A percentile compares a stretch with the other conserved stretches of the same genome.
phyloP scores from a whole-genome alignment of 2,329 filamentous ascomycete genomes.

The Clonostachys rhizophaga region DNA sequence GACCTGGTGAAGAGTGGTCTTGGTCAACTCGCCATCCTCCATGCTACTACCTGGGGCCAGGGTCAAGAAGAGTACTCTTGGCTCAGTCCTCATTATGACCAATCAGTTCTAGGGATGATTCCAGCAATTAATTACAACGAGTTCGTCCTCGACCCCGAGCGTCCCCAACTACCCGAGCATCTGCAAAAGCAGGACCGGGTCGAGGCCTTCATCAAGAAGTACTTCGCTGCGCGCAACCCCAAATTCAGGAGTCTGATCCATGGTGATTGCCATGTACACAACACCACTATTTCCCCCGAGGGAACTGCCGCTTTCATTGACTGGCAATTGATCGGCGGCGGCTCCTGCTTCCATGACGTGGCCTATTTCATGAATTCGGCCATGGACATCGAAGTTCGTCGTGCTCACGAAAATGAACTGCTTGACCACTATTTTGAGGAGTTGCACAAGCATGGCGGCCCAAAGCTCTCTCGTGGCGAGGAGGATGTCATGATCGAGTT shows the following conservation, averaged over 20 bases:
- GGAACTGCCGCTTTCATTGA: constrained; percentile 30
- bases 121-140: too few relatives aligned
- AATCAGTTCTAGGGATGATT: constrained; percentile 13
- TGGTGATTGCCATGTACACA: constrained; percentile 36
- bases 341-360: constrained; percentile 35
- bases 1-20: constrained; percentile 24
- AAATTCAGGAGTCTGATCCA: constrained; percentile 31
- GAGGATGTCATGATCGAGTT: constrained; percentile 9
- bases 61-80: constrained; percentile 1
- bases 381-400: constrained; percentile 29
- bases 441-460: constrained; percentile 21
- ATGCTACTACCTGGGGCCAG: constrained; percentile 29
- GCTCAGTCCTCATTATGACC: constrained; percentile 26
- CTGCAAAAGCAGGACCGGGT: constrained; percentile 26
- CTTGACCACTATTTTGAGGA: constrained; percentile 25
- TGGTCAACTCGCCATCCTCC: constrained; percentile 31
- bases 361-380: constrained; percentile 31
- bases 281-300: constrained; percentile 29
- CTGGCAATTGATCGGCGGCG: constrained; percentile 33
- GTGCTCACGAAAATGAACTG: constrained; percentile 30
- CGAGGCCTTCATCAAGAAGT: constrained; percentile 25
- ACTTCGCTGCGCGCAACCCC: constrained; percentile 27
- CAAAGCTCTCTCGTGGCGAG: constrained; percentile 19
- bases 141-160: constrained; percentile 6
- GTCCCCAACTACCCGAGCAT: constrained; percentile 26